Base-by-base conservation (phyloP, 2,329 filamentous ascomycete genomes). In the Fusarium proliferatum region DNA sequence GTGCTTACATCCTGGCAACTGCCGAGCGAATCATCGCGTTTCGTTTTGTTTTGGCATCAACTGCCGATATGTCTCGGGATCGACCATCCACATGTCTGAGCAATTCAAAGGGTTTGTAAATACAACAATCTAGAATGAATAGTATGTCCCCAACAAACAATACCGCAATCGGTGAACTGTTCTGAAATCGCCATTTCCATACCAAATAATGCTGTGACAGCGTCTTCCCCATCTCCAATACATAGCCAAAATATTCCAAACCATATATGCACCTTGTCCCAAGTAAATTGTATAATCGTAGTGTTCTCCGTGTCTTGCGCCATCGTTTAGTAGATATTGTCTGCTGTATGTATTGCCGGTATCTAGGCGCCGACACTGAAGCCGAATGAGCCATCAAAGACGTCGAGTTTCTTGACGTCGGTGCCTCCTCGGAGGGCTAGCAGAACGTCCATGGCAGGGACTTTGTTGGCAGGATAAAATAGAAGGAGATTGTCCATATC, bases 401-500 rank as follows among this genome's bases (percentile, higher is more conserved):
- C 80, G 63, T 89, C 87, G n/a, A 86, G 80, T 67, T 85, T 85
- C 66, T 84, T 84, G 16, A 83, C 75, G 36, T 84, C 82, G 16
- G 79, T 81, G 36, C 84, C 84, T 16, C 83, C 84, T 21, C 89
- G 84, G 81, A 91, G 87, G 9, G 85, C 86, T 69, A 86, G 84
- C n/a, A 92, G 78, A 55, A 87, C 84, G 30, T 87, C 87, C 48
- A 91, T 80, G 4, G 85, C 79, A 7, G 90, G 90, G 2, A 91
- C 90, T 62, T 88, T 85, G 69, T 86, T 85, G 2, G 84, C 78
- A 1, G 82, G 83, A 75, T 97, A 98, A 80, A 91, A 95, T n/a
- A 86, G 85, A 42, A 98, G 84, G n/a, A 98, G 85, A 61, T 87
- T 88, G 62, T 93, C 91, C 93, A 98, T 97, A 77, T 95, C 95